Percentiles rank a stretch among this genome's conserved stretches.
phyloP scores from a whole-genome alignment of 2,329 filamentous ascomycete species.

The Trichoderma gracile region DNA sequence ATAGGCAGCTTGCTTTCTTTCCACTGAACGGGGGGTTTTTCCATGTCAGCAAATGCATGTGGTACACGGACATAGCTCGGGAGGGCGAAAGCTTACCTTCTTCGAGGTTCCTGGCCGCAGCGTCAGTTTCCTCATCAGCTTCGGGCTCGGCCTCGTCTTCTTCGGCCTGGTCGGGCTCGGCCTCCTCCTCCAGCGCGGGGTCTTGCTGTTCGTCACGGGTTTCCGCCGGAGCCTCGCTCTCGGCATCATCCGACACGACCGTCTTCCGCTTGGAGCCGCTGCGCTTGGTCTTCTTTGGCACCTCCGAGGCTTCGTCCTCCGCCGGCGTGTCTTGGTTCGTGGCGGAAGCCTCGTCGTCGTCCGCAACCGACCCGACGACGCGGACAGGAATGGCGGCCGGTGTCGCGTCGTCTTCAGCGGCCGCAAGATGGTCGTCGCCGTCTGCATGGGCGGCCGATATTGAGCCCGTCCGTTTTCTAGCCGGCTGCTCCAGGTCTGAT shows the following conservation, averaged over 20 bases:
- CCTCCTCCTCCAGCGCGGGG: constrained; percentile 44
- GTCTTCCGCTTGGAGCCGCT: constrained; percentile 44
- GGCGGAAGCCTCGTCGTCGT: constrained; percentile 46
- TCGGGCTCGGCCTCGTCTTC: constrained; percentile 55
- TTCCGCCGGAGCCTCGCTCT: constrained; percentile 38
- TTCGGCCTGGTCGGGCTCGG: constrained; percentile 54
- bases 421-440: constrained; percentile 36
- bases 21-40: constrained; percentile 57
- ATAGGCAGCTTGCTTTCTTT: constrained; percentile 76
- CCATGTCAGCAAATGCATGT: constrained; percentile 29
- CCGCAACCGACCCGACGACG: constrained; percentile 46
- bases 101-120: constrained; percentile 62
- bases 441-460: constrained; percentile 45
- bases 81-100: constrained; percentile 51
- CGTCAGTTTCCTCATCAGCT: constrained; percentile 61
- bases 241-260: constrained; percentile 31
- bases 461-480: constrained; percentile 57
- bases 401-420: constrained; percentile 38
- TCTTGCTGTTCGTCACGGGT: constrained; percentile 39
- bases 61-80: background rate
- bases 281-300: constrained; percentile 46
- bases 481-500: constrained; percentile 50
- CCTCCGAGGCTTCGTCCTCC: constrained; percentile 38
- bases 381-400: constrained; percentile 40
- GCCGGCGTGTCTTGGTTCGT: constrained; percentile 34